A percentile compares a stretch with the other conserved stretches of the same genome.
Conservation (phyloP, 768 basidiomycete species). For the Pisolithus albus region DNA sequence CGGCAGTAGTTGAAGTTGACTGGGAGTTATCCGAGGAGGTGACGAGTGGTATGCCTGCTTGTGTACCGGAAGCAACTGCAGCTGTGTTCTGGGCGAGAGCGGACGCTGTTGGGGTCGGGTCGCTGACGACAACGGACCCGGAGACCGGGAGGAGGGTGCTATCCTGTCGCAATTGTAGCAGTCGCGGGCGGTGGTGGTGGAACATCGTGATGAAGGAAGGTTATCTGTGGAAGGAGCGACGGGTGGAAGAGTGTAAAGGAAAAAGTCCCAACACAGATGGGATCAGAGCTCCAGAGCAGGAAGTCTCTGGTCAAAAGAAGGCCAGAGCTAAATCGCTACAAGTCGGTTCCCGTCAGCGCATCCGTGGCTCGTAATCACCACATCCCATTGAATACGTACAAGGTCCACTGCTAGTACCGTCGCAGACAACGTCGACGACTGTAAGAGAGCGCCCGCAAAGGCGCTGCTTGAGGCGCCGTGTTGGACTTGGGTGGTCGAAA, state of each 20-base stretch:
- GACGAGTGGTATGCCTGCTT: conserved; percentile 13
- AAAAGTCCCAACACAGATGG: conserved; percentile 19
- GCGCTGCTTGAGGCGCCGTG: conserved; percentile 7
- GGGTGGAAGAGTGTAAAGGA: background rate
- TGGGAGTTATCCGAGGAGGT: background rate
- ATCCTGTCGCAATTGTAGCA: conserved; percentile 11
- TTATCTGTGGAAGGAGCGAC: conserved; percentile 3
- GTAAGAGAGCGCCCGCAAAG: background rate
- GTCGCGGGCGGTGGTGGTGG: background rate
- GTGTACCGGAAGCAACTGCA: background rate
- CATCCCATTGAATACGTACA: conserved; percentile 1
- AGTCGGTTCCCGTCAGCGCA: conserved; percentile 17
- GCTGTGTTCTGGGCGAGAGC: conserved; percentile 16
- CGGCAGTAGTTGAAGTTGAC: background rate
- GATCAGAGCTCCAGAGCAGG: conserved; percentile 3
- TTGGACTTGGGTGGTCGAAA: background rate
- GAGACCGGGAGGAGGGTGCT: conserved; percentile 6
- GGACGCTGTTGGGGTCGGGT: conserved; percentile 22
- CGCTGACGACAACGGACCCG: conserved; percentile 19
- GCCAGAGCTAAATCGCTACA: conserved; percentile 1
- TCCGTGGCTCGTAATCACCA: conserved; percentile 3
- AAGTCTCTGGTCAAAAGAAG: background rate
- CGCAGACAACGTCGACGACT: background rate
- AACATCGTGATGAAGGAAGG: conserved; percentile 12
- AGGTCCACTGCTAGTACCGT: background rate